Evolutionary conservation across 2,329 filamentous ascomycete species (phyloP).

Genomic region (Boeremia lycopersici): DNA sequence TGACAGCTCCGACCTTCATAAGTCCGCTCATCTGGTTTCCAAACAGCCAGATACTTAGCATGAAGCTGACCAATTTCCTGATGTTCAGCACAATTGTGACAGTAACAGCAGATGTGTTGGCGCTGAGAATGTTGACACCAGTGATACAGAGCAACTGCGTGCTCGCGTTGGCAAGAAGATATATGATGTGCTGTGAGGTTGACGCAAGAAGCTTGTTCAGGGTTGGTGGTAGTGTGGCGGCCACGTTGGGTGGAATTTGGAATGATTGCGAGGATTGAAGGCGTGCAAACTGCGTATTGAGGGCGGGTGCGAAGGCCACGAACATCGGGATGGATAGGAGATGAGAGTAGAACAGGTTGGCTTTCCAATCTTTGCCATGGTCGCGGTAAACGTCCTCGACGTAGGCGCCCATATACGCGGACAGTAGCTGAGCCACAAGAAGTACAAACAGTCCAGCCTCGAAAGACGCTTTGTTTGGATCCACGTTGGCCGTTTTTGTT

Average conservation of each 20-base stretch:
- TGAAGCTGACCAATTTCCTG: conserved; percentile 86
- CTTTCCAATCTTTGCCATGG: conserved; percentile 90
- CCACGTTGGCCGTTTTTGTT: conserved; percentile 48
- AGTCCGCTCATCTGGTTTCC: conserved; percentile 79
- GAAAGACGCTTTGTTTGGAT: conserved; percentile 55
- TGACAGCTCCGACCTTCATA: conserved; percentile 77
- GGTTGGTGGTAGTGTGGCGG: conserved; percentile 35
- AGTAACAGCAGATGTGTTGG: conserved; percentile 86
- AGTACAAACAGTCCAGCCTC: conserved; percentile 79
- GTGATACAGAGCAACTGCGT: conserved; percentile 96
- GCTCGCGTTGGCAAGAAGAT: conserved; percentile 75
- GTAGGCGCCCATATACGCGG: conserved; percentile 93
- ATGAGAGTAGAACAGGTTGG: conserved; percentile 94
- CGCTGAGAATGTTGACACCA: conserved; percentile 91
- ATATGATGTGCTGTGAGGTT: conserved; percentile 71
- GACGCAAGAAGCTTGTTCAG: conserved; percentile 39
- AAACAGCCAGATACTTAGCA: conserved; percentile 93
- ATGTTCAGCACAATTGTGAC: conserved; percentile 97
- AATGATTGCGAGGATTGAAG: conserved; percentile 70
- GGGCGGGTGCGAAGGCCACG: conserved; percentile 69
- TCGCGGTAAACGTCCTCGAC: conserved; percentile 86
- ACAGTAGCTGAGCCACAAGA: conserved; percentile 85
- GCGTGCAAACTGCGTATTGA: conserved; percentile 67
- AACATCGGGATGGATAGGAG: conserved; percentile 78
- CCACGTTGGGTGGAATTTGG: conserved; percentile 42